A percentile compares a stretch with the other conserved stretches of the same genome.
phyloP scores from a whole-genome alignment of 441 rosid genomes.

The Erysimum cheiri region DNA sequence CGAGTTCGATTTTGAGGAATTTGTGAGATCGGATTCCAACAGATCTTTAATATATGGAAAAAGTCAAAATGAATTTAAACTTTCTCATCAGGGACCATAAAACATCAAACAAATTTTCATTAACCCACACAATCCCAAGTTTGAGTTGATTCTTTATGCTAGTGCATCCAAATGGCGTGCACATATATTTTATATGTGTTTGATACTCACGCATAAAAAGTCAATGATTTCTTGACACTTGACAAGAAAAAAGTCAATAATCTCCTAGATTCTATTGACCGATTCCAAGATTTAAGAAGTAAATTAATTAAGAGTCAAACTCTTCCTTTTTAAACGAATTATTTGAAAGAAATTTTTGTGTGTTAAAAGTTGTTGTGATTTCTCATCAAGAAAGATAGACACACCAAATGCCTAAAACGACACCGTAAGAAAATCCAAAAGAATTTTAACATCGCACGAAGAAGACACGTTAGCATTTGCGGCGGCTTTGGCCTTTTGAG shows the following conservation, averaged over 20 bases:
- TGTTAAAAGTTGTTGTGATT: neutral
- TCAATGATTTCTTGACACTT: conserved; percentile 7
- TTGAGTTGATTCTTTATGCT: neutral
- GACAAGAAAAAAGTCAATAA: conserved; percentile 4
- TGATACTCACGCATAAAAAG: neutral
- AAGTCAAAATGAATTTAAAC: neutral
- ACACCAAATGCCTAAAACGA: neutral
- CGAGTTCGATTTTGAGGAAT: no score
- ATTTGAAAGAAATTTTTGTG: no score
- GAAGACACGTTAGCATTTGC: neutral
- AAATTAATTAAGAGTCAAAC: neutral
- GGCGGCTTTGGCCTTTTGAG: conserved; percentile 6
- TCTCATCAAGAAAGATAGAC: neutral
- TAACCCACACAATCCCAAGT: neutral
- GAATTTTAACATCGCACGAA: neutral
- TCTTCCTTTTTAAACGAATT: no score
- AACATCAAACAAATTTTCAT: neutral
- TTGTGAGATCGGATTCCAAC: no score
- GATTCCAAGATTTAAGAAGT: neutral
- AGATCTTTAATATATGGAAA: no score
- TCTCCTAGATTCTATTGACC: conserved; percentile 14
- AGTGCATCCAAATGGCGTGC: neutral
- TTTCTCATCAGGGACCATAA: neutral
- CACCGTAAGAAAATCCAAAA: neutral
- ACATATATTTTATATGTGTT: neutral